Evolutionary conservation across 495 filamentous ascomycete genomes (phyloP), one percentile per base, ranked within the genome.

Genomic region (Cercophora samala): DNA sequence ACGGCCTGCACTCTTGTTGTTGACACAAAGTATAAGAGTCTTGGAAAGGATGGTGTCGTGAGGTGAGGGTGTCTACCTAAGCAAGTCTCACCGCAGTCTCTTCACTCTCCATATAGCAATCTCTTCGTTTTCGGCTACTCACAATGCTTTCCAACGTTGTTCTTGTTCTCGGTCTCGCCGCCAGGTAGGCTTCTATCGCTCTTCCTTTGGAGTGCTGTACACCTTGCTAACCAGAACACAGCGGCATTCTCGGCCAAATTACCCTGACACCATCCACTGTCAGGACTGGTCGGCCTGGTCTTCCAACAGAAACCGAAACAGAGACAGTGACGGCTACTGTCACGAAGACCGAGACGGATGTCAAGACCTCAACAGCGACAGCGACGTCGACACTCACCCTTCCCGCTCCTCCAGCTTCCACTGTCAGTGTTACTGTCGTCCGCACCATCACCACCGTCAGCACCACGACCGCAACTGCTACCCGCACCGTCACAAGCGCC

Each of bases 161-260:
- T 15, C 19, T 64, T 21, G 1, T 59, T 5, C 63, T 68, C 19
- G 58, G 58, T 17, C 58, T 68, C 51, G 53, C 58, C 24, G 64
- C 64, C 37, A 66, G 53, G 67, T 69, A 60, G 8, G 60, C n/a
- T 9, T 23, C 42, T 3, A 42, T 9, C 4, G 22, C 37, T 24
- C 1, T 4, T 15, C 22, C 24, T 15, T 11, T 4, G 1, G 26
- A 29, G 26, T 25, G 13, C n/a, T 29, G 15, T 58, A n/a, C 4
- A 54, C 23, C 56, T n/a, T 63, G 26, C 18, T 19, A 37, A 17
- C 54, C 46, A 24, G 42, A 2, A n/a, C 8, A 24, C 24, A 75
- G 73, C 68, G 66, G 54, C 58, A 64, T 62, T 11, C 64, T 74
- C 19, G 74, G 72, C 42, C 72, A 74, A 22, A 64, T 76, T 58